Percentiles rank a stretch among this genome's conserved stretches.
Evolutionary conservation across 495 filamentous ascomycete species (phyloP).

Genomic region (Margaritispora aquatica): DNA sequence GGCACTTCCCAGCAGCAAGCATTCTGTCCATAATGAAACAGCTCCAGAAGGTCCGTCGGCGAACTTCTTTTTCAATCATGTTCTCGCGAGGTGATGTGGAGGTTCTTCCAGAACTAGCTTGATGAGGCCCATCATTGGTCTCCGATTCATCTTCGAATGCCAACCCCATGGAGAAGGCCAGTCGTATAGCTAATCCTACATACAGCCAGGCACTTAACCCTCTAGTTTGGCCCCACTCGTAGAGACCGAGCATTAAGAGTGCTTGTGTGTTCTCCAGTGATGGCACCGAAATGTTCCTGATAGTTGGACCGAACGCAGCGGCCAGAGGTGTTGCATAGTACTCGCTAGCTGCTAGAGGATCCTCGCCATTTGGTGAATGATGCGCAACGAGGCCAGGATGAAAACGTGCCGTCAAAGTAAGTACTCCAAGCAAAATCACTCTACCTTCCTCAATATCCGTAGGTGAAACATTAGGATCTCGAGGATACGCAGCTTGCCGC

Average conservation of each 20-base stretch:
- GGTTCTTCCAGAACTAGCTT: conserved; percentile 10
- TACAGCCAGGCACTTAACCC: conserved; percentile 74
- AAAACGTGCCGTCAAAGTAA: conserved; percentile 75
- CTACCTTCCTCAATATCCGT: conserved; percentile 37
- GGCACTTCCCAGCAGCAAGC: conserved; percentile 67
- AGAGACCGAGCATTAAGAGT: conserved; percentile 73
- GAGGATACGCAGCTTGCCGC: conserved; percentile 27
- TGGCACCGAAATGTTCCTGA: conserved; percentile 41
- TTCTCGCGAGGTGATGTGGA: conserved; percentile 24
- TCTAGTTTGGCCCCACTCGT: conserved; percentile 75
- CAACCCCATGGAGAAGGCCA: conserved; percentile 64
- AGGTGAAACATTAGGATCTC: conserved; percentile 20
- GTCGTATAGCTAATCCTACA: conserved; percentile 69
- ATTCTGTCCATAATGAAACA: conserved; percentile 80
- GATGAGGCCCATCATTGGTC: conserved; percentile 5
- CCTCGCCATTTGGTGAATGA: conserved; percentile 42
- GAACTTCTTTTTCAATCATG: conserved; percentile 68
- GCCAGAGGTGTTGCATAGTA: conserved; percentile 71
- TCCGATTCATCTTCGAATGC: conserved; percentile 52
- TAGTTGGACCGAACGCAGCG: conserved; percentile 51
- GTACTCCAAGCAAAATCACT: conserved; percentile 66
- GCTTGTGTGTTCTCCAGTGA: conserved; percentile 70
- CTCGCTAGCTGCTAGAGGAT: conserved; percentile 66
- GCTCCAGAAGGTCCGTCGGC: conserved; percentile 79
- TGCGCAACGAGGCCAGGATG: conserved; percentile 63